phyloP scores from a whole-genome alignment of 1,284 basidiomycete genomes.

The Neonothopanus nambi region DNA sequence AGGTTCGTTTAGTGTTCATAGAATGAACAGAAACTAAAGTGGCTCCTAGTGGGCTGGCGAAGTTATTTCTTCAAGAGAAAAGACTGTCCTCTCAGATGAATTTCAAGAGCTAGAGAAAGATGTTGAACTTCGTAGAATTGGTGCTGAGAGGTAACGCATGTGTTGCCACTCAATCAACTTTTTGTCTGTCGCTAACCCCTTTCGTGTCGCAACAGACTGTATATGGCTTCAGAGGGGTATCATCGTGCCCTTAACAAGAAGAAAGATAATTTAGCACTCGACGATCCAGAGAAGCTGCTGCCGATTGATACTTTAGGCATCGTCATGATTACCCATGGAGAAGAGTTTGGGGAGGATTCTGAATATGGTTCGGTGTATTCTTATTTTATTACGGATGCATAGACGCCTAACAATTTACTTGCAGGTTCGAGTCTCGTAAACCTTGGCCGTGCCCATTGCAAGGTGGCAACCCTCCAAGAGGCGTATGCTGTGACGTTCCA shows the following conservation, averaged over 20 bases:
- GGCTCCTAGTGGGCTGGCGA: conserved; percentile 68
- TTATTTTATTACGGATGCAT: not conserved
- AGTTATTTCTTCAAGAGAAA: conserved; percentile 72
- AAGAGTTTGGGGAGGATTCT: conserved; percentile 75
- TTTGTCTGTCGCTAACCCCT: not conserved
- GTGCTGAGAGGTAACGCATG: conserved; percentile 64
- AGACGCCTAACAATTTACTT: not conserved
- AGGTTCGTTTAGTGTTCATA: conserved; percentile 38
- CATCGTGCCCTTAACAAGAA: conserved; percentile 67
- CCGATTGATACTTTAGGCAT: conserved; percentile 79
- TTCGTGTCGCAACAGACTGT: conserved; percentile 44
- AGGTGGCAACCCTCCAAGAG: conserved; percentile 79
- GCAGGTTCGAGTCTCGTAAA: conserved; percentile 69
- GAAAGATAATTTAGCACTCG: conserved; percentile 57
- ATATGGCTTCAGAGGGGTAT: conserved; percentile 60
- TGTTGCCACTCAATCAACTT: not conserved
- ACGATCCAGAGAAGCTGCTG: conserved; percentile 63
- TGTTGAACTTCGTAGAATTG: conserved; percentile 64
- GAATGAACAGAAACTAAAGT: not conserved
- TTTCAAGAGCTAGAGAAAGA: conserved; percentile 70
- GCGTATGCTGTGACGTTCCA: conserved; percentile 69
- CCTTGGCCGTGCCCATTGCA: conserved; percentile 80
- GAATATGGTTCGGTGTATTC: conserved; percentile 54
- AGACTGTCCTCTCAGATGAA: conserved; percentile 63
- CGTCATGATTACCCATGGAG: conserved; percentile 84